Evolutionary conservation across 805 yeast species (phyloP).

Genomic region (Saccharomycopsis microspora): DNA sequence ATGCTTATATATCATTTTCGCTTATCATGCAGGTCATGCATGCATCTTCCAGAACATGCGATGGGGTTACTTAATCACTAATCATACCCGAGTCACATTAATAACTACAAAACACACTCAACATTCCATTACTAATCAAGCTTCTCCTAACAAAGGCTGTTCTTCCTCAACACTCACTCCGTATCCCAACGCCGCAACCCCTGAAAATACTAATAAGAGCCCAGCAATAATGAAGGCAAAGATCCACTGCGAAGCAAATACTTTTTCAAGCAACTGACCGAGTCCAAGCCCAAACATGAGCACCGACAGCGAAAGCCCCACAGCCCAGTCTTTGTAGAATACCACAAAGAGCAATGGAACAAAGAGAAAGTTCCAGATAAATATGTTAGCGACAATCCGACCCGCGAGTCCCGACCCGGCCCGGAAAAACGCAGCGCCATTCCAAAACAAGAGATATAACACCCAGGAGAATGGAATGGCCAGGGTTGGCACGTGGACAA

Average conservation of each 20-base stretch:
- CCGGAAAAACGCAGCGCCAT: conserved; percentile 68
- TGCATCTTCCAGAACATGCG: too few species aligned
- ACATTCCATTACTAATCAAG: conserved; percentile 4
- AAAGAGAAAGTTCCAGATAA: conserved; percentile 68
- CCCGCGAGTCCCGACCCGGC: conserved; percentile 42
- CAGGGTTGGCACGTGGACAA: conserved; percentile 53
- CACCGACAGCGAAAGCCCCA: conserved; percentile 48
- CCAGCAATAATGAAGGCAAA: conserved; percentile 64
- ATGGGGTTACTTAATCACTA: too few species aligned
- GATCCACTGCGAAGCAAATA: conserved; percentile 77
- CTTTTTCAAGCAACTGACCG: conserved; percentile 56
- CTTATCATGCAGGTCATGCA: too few species aligned
- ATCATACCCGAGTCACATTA: not conserved
- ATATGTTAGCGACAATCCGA: conserved; percentile 57
- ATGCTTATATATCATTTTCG: too few species aligned
- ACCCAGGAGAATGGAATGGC: conserved; percentile 73
- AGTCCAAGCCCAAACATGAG: conserved; percentile 57
- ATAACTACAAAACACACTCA: not conserved
- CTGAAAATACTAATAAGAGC: conserved; percentile 38
- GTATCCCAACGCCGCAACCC: conserved; percentile 34
- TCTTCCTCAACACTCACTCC: not conserved
- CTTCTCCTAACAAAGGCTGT: not conserved
- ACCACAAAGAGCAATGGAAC: conserved; percentile 49
- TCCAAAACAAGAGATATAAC: conserved; percentile 68
- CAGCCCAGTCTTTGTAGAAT: conserved; percentile 58